These are phyloP conservation scores for Neospermospora avenae DNA, from an alignment of 2,329 filamentous ascomycete species.

Conservation along the genomic window DNA sequence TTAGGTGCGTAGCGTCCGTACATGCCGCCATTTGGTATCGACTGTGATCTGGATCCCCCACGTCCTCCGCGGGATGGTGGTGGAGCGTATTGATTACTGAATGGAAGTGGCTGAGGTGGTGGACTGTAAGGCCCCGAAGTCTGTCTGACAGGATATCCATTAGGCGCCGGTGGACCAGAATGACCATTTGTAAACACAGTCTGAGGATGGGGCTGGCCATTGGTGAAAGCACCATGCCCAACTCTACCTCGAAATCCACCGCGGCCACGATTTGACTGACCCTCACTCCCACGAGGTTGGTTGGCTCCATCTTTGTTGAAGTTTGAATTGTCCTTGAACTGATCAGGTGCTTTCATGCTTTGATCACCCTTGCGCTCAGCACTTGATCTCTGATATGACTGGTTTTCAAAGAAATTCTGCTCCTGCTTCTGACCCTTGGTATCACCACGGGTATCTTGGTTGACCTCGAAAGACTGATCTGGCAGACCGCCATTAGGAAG, in stretches of 20 bases:
- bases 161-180: conserved; percentile 27
- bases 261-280: conserved; percentile 41
- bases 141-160: conserved; percentile 31
- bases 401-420: conserved; percentile 24
- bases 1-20: conserved; percentile 45
- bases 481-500: conserved; percentile 32
- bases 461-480: conserved; percentile 27
- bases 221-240: conserved; percentile 36
- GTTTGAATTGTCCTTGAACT: conserved; percentile 28
- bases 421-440: conserved; percentile 22
- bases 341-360: conserved; percentile 28
- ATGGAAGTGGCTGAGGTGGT: conserved; percentile 37
- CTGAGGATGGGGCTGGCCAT: conserved; percentile 31
- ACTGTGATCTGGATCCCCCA: conserved; percentile 55
- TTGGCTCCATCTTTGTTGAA: conserved; percentile 28
- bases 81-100: conserved; percentile 33
- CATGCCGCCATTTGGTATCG: conserved; percentile 52
- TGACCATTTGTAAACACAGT: conserved; percentile 42
- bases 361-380: conserved; percentile 34
- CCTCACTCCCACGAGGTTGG: conserved; percentile 36
- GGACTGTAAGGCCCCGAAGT: conserved; percentile 36
- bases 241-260: conserved; percentile 46
- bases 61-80: conserved; percentile 43
- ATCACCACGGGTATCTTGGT: conserved; percentile 24
- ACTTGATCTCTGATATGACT: conserved; percentile 23